Evolutionary conservation across 768 basidiomycete genomes (phyloP), one percentile per base, ranked within the genome.

Genomic region (Hemileccinum impolitum): DNA sequence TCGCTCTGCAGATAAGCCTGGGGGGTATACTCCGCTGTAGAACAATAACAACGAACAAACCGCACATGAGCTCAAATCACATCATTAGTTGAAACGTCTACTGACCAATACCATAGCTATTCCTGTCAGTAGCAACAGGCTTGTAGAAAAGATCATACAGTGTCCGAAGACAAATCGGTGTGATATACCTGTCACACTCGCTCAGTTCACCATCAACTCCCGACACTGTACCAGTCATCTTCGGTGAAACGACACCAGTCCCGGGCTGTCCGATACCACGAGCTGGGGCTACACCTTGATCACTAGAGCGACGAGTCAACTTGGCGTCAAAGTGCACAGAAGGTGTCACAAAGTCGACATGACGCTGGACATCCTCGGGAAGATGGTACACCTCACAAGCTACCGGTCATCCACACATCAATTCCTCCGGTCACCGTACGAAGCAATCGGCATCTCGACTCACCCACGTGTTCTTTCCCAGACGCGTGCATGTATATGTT

Each of bases 271-370:
- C 66, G 15, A 65, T 48, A 4, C 28, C 41, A 21, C 34, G 45
- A 13, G 51, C 50, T 5, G 58, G 51, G 6, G 49, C 34, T 3
- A 7, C 0, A 43, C 8, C 7, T 35, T 36, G 35, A 34, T 28
- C 18, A 15, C 48, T 42, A 31, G 61, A 61, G 14, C 61, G 51
- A 43, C 51, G 48, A 26, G 43, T 41, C 48, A 64, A 23, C 52
- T 47, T 54, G 9, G 48, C 28, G 37, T 64, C 61, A 38, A 72
- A 72, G 51, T 71, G 64, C 4, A 72, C 63, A 4, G 70, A 63
- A 9, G 69, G 70, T 4, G 54, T 62, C 35, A 72, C 61, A 40
- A 72, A 59, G 26, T 72, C 70, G 19, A 72, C 55, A 34, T 72
- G 70, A 2, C 58, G 43, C 9, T 46, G 54, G 21, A 72, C 45